Evolutionary conservation across 768 basidiomycete species (phyloP).

Genomic region (Kwoniella sp.): DNA sequence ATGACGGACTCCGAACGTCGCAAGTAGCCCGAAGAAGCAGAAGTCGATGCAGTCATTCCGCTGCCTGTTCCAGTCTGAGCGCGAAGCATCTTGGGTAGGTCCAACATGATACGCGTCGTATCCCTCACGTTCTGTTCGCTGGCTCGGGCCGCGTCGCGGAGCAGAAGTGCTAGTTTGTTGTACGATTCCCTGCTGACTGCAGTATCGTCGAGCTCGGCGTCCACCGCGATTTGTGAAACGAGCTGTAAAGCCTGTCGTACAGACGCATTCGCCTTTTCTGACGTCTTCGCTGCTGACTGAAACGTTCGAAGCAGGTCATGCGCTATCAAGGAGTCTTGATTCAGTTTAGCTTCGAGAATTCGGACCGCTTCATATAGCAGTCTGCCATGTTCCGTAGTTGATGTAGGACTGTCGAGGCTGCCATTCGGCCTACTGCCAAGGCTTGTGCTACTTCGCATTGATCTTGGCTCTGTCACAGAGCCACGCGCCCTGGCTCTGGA

Average conservation of each 20-base stretch:
- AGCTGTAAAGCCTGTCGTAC: constrained; percentile 19
- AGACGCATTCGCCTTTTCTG: constrained; percentile 24
- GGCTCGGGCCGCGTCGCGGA: constrained; percentile 24
- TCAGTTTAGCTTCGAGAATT: constrained; percentile 26
- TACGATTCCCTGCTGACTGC: constrained; percentile 8
- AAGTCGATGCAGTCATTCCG: constrained; percentile 6
- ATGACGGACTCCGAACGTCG: constrained; percentile 10
- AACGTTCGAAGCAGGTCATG: constrained; percentile 25
- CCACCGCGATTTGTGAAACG: constrained; percentile 12
- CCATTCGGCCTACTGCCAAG: constrained; percentile 15
- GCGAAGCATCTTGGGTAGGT: constrained; percentile 27
- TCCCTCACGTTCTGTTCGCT: constrained; percentile 39
- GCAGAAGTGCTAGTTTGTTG: constrained; percentile 5
- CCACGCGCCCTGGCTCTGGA: constrained; percentile 12
- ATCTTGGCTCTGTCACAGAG: constrained; percentile 26
- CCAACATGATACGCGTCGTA: constrained; percentile 35
- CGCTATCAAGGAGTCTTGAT: constrained; percentile 10
- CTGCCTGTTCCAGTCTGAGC: not conserved
- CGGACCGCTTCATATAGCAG: constrained; percentile 41
- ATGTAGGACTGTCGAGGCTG: constrained; percentile 10
- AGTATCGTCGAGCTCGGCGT: constrained; percentile 21
- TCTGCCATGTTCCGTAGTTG: constrained; percentile 37
- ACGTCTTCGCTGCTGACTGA: constrained; percentile 20
- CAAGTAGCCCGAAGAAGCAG: not conserved
- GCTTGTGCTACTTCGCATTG: constrained; percentile 28